Evolutionary conservation across 192 early-diverging fungal genomes (phyloP).

Genomic region (Coemansia sp.): DNA sequence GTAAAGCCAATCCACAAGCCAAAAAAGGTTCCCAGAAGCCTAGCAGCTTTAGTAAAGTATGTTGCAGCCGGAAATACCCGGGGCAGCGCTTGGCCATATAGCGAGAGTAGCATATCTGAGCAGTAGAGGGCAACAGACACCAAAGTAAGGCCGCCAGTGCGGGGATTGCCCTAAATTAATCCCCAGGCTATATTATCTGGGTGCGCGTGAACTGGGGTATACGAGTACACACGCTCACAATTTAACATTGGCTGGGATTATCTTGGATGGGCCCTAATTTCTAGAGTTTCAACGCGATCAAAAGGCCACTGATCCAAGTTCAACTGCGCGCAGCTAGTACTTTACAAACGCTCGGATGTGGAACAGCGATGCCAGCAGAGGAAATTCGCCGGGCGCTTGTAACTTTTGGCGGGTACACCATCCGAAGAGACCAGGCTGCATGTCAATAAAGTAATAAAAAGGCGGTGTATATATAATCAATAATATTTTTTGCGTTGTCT

Average conservation of each 20-base stretch:
- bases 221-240: not conserved
- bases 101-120: not conserved
- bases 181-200: not conserved
- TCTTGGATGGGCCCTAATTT: too few relatives aligned
- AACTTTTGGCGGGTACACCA: not conserved
- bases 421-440: not conserved
- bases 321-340: not conserved
- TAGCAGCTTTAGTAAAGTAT: not conserved
- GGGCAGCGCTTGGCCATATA: too few relatives aligned
- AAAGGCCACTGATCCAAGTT: not conserved
- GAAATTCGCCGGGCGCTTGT: too few relatives aligned
- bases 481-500: not conserved
- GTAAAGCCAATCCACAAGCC: not conserved
- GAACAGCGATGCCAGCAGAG: too few relatives aligned
- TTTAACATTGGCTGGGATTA: not conserved
- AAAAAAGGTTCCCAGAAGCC: slow-evolving; percentile 5
- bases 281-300: not conserved
- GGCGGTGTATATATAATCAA: not conserved
- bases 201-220: not conserved
- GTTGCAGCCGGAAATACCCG: too few relatives aligned
- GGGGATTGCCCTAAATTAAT: not conserved
- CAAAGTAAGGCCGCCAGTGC: not conserved
- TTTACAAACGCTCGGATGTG: not conserved
- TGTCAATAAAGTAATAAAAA: not conserved
- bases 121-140: not conserved